phyloP scores from a whole-genome alignment of 2,329 filamentous ascomycete genomes.

The Verticillium albo-atrum region DNA sequence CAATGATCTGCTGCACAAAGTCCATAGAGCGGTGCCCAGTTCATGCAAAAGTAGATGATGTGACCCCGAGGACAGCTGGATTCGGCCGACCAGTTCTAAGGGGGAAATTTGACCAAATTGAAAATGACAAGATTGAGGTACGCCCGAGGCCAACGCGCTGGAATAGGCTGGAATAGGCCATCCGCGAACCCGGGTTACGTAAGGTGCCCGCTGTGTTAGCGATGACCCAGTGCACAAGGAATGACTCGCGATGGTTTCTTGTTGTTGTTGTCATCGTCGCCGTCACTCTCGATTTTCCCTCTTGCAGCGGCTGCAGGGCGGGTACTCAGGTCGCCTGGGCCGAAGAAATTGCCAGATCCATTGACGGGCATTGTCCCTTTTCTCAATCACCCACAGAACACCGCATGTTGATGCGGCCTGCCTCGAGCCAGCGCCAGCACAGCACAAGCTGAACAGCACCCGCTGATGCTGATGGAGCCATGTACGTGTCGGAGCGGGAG shows the following conservation, averaged over 20 bases:
- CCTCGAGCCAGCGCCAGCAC: too few relatives aligned
- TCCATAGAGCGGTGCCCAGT: neutral
- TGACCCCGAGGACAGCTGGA: neutral
- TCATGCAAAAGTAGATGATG: neutral
- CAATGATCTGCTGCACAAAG: conserved; percentile 4
- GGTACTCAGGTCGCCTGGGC: neutral
- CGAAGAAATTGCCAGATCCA: neutral
- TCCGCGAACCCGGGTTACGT: neutral
- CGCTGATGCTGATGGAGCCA: neutral
- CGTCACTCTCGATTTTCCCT: neutral
- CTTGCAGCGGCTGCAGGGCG: neutral
- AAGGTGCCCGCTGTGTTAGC: neutral
- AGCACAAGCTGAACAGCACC: too few relatives aligned
- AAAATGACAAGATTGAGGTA: neutral
- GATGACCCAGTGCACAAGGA: neutral
- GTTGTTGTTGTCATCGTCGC: neutral
- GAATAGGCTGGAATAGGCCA: neutral
- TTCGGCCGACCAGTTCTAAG: neutral
- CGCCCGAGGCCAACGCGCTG: neutral
- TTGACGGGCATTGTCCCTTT: neutral
- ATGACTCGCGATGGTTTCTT: neutral
- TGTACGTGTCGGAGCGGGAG: neutral
- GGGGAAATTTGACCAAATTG: neutral
- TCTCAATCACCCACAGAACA: neutral
- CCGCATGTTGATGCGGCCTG: neutral